A percentile compares a stretch with the other conserved stretches of the same genome.
These are phyloP conservation scores for Blastocystis hominis DNA, from an alignment of 352 stramenopile genomes.

Conservation along the genomic window DNA sequence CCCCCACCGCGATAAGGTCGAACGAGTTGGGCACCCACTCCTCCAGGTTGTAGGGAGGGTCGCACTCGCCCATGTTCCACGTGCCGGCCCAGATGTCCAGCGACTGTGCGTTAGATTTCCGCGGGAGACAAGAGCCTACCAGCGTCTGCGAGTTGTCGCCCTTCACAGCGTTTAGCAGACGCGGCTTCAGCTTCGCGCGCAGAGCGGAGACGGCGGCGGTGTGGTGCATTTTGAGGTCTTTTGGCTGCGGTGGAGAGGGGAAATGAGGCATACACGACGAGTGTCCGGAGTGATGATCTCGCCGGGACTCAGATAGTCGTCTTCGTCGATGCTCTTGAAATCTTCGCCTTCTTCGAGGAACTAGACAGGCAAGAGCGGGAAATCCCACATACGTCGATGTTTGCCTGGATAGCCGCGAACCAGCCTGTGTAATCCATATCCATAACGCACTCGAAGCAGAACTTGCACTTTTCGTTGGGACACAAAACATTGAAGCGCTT, in stretches of 20 bases:
- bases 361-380: not conserved
- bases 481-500: conserved; percentile 48
- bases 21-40: conserved; percentile 51
- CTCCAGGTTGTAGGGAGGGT: conserved; percentile 52
- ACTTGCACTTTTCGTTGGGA: not conserved
- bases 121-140: not conserved
- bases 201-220: not conserved
- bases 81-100: conserved; percentile 49
- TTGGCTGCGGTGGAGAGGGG: not conserved
- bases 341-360: conserved; percentile 19
- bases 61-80: conserved; percentile 57
- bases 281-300: conserved; percentile 17
- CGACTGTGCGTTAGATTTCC: not conserved
- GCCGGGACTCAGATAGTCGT: conserved; percentile 38
- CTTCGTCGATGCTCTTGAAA: conserved; percentile 49
- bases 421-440: conserved; percentile 28
- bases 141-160: conserved; percentile 11
- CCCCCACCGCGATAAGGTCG: conserved; percentile 43
- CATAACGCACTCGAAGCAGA: conserved; percentile 20
- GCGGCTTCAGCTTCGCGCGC: not conserved
- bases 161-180: conserved; percentile 22
- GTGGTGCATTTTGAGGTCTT: conserved; percentile 45
- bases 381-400: conserved; percentile 9
- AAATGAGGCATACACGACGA: not conserved
- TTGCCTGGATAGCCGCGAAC: conserved; percentile 22